Percentiles rank a stretch among this genome's conserved stretches.
Conservation (phyloP, 371 early-diverging fungal genomes). For the Mucor saturninus region DNA sequence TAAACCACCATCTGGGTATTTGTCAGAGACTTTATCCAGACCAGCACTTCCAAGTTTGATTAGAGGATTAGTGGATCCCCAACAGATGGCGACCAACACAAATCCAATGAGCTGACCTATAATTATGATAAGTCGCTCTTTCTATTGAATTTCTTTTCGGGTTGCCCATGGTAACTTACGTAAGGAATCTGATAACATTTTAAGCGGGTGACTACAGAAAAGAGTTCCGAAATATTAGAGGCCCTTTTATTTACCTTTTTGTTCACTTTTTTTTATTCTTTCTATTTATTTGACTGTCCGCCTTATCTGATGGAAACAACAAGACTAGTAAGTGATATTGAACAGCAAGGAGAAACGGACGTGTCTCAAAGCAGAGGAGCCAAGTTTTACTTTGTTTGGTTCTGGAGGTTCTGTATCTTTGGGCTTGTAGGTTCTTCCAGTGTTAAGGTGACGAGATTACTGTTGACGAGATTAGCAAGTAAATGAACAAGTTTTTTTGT, state of each 20-base stretch:
- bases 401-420: conserved; percentile 47
- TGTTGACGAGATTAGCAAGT: conserved; percentile 5
- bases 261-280: not conserved
- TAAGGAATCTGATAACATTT: conserved; percentile 4
- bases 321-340: not conserved
- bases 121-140: not conserved
- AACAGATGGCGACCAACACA: conserved; percentile 80
- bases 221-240: not conserved
- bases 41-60: conserved; percentile 88
- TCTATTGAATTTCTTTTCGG: too few relatives aligned
- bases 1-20: conserved; percentile 52
- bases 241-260: not conserved
- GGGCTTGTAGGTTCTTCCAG: conserved; percentile 48
- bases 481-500: not conserved
- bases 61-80: conserved; percentile 96
- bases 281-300: not conserved
- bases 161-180: not conserved
- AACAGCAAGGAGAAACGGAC: not conserved
- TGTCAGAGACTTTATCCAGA: conserved; percentile 65
- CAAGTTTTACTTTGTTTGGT: conserved; percentile 31
- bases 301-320: conserved; percentile 1
- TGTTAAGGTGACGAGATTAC: conserved; percentile 37
- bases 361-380: conserved; percentile 6
- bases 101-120: conserved; percentile 34
- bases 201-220: not conserved